Evolutionary conservation across 371 early-diverging fungal species (phyloP).

Genomic region (Neoconidiobolus thromboides): DNA sequence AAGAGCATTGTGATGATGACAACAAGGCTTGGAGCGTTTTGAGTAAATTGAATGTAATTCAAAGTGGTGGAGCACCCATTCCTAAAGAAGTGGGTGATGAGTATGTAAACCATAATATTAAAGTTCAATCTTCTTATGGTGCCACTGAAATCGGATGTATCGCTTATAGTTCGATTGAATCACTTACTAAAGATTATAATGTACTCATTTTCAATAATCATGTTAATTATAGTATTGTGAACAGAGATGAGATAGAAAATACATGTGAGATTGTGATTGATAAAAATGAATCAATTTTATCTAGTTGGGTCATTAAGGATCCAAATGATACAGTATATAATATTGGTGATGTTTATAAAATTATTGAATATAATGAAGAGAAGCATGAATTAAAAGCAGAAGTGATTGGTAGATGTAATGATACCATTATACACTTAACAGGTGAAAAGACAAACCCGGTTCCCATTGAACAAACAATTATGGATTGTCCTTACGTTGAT

Average conservation of each 20-base stretch:
- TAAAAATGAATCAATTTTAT: background rate
- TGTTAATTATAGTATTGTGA: background rate
- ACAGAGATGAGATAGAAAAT: background rate
- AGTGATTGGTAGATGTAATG: background rate
- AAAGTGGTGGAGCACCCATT: background rate
- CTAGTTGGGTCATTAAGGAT: background rate
- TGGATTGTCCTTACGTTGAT: background rate
- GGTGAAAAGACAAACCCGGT: slow-evolving; percentile 7
- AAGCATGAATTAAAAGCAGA: background rate
- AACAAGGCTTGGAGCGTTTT: background rate
- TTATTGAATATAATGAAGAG: background rate
- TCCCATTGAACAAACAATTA: background rate
- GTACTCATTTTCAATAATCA: background rate
- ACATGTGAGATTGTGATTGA: background rate
- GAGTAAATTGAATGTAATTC: background rate
- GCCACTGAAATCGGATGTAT: background rate
- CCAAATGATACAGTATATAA: background rate
- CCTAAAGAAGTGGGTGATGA: background rate
- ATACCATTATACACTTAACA: slow-evolving; percentile 1
- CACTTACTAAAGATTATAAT: background rate
- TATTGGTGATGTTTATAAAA: background rate
- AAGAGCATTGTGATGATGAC: background rate
- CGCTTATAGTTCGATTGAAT: background rate
- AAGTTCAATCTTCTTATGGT: background rate
- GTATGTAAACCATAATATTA: background rate